Conservation (phyloP, 176 grass and related monocot genomes). For the Triticum timopheevii region DNA sequence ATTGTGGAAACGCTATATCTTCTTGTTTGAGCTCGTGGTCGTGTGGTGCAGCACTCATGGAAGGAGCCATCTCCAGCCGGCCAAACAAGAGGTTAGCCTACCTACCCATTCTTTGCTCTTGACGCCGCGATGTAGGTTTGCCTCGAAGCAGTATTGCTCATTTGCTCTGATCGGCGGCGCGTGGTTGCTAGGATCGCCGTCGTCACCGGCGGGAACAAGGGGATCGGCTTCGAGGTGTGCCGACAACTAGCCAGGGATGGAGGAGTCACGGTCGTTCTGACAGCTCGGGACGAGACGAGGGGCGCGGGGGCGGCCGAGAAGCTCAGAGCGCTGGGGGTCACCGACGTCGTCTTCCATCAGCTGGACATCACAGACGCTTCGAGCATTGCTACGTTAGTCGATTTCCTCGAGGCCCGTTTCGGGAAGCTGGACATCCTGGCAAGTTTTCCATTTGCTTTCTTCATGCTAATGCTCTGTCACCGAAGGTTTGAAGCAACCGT, state of each 20-base stretch:
- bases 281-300: slow-evolving; percentile 41
- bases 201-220: slow-evolving; percentile 6
- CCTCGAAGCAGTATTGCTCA: not conserved
- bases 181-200: slow-evolving; percentile 26
- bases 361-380: slow-evolving; percentile 31
- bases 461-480: too few species aligned
- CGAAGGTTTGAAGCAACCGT: too few species aligned
- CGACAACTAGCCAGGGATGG: slow-evolving; percentile 13
- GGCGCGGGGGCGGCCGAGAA: slow-evolving; percentile 27
- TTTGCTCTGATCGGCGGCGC: too few species aligned
- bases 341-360: slow-evolving; percentile 43
- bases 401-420: slow-evolving; percentile 37
- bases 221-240: slow-evolving; percentile 34
- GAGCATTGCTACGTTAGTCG: slow-evolving; percentile 27
- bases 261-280: slow-evolving; percentile 44
- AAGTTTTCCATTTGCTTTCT: not conserved
- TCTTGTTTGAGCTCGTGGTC: not conserved
- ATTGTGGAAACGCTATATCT: not conserved
- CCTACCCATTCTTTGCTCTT: not conserved
- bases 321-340: not conserved
- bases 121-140: not conserved
- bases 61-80: not conserved
- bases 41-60: not conserved
- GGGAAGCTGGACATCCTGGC: slow-evolving; percentile 47
- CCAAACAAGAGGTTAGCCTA: not conserved